Conservation (phyloP, 768 basidiomycete species). For the Psilocybe cyanescens region DNA sequence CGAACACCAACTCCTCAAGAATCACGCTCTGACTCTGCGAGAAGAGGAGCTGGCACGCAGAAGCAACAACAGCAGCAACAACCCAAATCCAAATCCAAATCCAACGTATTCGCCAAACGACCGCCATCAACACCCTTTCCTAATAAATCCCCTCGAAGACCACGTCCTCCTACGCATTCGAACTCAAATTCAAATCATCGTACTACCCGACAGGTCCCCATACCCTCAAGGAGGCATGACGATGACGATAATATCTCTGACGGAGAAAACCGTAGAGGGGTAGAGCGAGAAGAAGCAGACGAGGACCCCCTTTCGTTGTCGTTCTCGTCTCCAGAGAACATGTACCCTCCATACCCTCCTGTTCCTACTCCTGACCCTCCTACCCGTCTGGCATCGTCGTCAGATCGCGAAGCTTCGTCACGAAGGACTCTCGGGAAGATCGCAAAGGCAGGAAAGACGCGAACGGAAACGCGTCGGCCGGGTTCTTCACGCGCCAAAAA, state of each 20-base stretch:
- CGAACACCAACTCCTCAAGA: not conserved
- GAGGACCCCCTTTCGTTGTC: slow-evolving; percentile 40
- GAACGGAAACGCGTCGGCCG: not conserved
- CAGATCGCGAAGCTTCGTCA: not conserved
- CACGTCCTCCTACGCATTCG: slow-evolving; percentile 53
- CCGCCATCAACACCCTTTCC: slow-evolving; percentile 71
- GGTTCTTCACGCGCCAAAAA: no score
- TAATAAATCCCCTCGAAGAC: slow-evolving; percentile 53
- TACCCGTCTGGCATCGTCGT: not conserved
- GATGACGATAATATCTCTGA: slow-evolving; percentile 27
- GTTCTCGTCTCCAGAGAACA: slow-evolving; percentile 24
- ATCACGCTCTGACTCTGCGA: not conserved
- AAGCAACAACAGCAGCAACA: not conserved
- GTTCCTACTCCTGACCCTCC: not conserved
- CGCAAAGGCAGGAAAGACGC: not conserved
- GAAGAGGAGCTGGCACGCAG: not conserved
- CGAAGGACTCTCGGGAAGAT: not conserved
- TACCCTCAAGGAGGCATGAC: not conserved
- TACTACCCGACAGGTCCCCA: not conserved
- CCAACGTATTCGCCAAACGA: slow-evolving; percentile 58
- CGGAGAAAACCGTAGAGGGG: not conserved
- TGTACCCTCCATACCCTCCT: not conserved
- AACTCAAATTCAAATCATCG: slow-evolving; percentile 10
- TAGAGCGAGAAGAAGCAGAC: not conserved
- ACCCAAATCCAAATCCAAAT: slow-evolving; percentile 9